Evolutionary conservation across 139 green algal species (phyloP), one percentile per base, ranked within the genome.

Genomic region (Chara braunii): DNA sequence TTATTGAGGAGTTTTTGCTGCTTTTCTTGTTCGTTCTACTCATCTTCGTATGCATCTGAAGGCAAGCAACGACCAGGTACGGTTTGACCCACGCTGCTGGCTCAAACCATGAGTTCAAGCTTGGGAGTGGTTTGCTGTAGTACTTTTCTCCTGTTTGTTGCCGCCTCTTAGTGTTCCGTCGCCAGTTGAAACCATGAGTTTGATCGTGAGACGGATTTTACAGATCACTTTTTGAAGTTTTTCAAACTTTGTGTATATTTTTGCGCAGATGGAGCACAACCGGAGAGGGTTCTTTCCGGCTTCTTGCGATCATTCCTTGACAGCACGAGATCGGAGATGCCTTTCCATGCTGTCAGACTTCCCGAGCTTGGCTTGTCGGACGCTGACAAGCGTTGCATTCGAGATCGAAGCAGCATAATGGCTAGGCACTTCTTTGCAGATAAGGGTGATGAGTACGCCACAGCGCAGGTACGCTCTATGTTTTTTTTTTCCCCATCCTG

Each of bases 401-500:
- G 70, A 8, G 28, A 78, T 43, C 70, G 70, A 43, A 43, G 32
- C 11, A 61, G 28, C 48, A 74, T 78, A 33, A 54, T 78, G 34
- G 62, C 60, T 6, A 61, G 70, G 28, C 70, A 78, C 55, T 3
- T 78, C 4, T 78, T 78, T 68, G 70, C 70, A 6, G 44, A 68
- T 29, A 23, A 65, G 23, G 56, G 64, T 6, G 63, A 35, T 35
- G 68, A 74, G 26, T 76, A 65, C n/a, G 68, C 44, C 22, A 43
- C 63, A 28, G 60, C 60, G 30, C 68, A 74, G 60, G 64, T 72
- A 59, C 18, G 18, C 50, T 56, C 18, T 53, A n/a, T 43, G n/a
- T 48, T 48, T 18, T n/a, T 26, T 48, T 55, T 55, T 55, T 55
- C 8, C 8, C 35, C 40, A n/a, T 48, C 18, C 40, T 48, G 40